A percentile compares a stretch with the other conserved stretches of the same genome.
phyloP scores from a whole-genome alignment of 1,284 basidiomycete species.

The Vanrija pseudolonga region DNA sequence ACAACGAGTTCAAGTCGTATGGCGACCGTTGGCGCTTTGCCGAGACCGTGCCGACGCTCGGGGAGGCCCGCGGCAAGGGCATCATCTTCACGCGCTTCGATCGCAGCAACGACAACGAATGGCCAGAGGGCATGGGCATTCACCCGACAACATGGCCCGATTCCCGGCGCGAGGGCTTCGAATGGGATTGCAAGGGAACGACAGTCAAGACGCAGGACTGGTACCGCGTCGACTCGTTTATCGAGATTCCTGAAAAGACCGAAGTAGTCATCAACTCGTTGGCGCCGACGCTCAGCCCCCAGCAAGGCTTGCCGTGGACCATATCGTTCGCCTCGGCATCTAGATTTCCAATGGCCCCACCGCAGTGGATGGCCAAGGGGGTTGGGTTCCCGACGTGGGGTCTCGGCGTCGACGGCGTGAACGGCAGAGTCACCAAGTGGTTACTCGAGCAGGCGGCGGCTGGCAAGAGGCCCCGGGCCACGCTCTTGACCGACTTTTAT shows the following conservation, averaged over 20 bases:
- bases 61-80: conserved; percentile 75
- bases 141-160: conserved; percentile 79
- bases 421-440: conserved; percentile 67
- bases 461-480: conserved; percentile 26
- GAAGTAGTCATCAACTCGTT: conserved; percentile 45
- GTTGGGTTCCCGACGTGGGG: conserved; percentile 66
- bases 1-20: conserved; percentile 57
- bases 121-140: conserved; percentile 61
- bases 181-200: conserved; percentile 59
- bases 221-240: conserved; percentile 67
- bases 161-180: conserved; percentile 64
- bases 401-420: conserved; percentile 72
- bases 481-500: conserved; percentile 42
- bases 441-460: conserved; percentile 53
- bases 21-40: conserved; percentile 71
- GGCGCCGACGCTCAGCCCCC: conserved; percentile 12
- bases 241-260: conserved; percentile 65
- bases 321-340: conserved; percentile 76
- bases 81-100: conserved; percentile 77
- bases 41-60: conserved; percentile 69
- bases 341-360: conserved; percentile 71
- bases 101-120: conserved; percentile 57
- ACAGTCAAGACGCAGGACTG: conserved; percentile 74
- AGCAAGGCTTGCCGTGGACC: conserved; percentile 47
- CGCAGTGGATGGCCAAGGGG: conserved; percentile 68